Evolutionary conservation across 306 rosid species (phyloP), one percentile per base, ranked within the genome.

Genomic region (Ceratonia siliqua): DNA sequence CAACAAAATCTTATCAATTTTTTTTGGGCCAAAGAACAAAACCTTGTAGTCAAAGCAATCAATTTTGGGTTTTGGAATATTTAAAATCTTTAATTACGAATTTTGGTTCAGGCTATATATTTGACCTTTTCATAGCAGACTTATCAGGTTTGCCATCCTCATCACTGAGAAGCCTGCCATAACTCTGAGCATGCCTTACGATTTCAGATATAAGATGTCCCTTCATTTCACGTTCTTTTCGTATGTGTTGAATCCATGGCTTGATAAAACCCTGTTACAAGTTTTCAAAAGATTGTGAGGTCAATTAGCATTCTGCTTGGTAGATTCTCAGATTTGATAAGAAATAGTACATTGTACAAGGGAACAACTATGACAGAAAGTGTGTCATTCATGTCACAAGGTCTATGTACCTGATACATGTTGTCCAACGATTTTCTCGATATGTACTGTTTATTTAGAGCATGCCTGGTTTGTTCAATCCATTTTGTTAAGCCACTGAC

Each of bases 181-280:
- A 68, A 69, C 39, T 72, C 41, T 77, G 79, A 67, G 67, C 75
- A 67, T 77, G 76, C 35, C 46, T 66, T 6, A 82, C 65, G 42
- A 82, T 59, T 77, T 77, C 82, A 59, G 25, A 33, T 59, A 77
- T 73, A 45, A 82, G 62, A 49, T 21, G 62, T 43, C 67, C 73
- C 82, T 56, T 82, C 65, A 52, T 77, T 50, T 82, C 79, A 12
- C 28, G 38, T 52, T 82, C 85, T 57, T 27, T 66, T n/a, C 68
- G 65, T 66, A 39, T 82, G 49, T 77, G 79, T 78, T 79, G 57
- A 46, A 77, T 68, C 91, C 89, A 87, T 15, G 89, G 87, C 75
- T 78, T 82, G n/a, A n/a, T n/a, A 84, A 74, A 84, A 30, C 66
- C 85, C 89, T 87, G 79, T 46, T 42, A 48, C n/a, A 30, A 71